Evolutionary conservation across 768 basidiomycete genomes (phyloP), one percentile per base, ranked within the genome.

Genomic region (Phaeolepiota aurea): DNA sequence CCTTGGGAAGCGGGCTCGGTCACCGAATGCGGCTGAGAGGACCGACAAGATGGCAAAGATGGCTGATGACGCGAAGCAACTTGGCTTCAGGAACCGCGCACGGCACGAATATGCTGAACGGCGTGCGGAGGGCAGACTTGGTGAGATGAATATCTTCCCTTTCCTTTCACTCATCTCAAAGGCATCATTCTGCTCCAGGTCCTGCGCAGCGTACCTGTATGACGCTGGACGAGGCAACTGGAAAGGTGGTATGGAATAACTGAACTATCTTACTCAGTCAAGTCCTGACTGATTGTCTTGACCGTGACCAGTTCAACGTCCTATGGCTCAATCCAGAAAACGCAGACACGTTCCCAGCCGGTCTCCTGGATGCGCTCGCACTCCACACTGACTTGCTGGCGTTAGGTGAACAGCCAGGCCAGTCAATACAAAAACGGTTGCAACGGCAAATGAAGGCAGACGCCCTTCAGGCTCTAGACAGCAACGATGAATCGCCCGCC

Each of bases 11-110:
- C 82, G 87, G 10, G 61, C 80, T 2, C 65, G 68, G 20, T 85
- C 87, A 0, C 82, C 86, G 15, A 66, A 65, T 23, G 64, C 76
- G 10, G 63, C 75, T 5, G 81, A 82, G 43, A 71, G 83, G 32
- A 59, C 79, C 36, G 79, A 77, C 7, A 87, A 88, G 62, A 79
- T 85, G 70, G 81, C 79, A 0, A 82, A 86, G 62, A 79, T 83
- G 71, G 79, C 72, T 7, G 80, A 85, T 47, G 64, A 67, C 9
- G 62, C 67, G 40, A 63, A 62, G 14, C 74, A 79, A 34, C 66
- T 68, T 28, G 71, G 68, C 42, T 92, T 80, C 58, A 75, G 87
- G 33, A 79, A 82, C 50, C 75, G 86, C 33, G 70, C 79, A 3
- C 69, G 78, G 43, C 71, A 74, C 43, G 86, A 85, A 45, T 90